phyloP scores from a whole-genome alignment of 495 filamentous ascomycete species.

The Penicillium bialowiezense region DNA sequence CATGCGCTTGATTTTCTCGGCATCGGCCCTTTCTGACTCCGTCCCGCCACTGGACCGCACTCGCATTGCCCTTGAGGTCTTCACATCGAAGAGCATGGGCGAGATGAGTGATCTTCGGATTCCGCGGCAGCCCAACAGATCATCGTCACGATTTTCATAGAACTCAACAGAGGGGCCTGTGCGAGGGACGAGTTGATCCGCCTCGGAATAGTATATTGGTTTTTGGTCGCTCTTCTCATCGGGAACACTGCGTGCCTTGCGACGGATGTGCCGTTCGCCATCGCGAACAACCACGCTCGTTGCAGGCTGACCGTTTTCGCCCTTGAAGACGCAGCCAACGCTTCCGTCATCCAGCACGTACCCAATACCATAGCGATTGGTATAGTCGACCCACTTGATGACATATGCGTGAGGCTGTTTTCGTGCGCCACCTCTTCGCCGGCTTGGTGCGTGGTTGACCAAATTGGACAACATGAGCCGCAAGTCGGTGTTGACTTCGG shows the following conservation, averaged over 20 bases:
- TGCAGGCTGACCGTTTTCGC: constrained; percentile 56
- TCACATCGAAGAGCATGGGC: constrained; percentile 54
- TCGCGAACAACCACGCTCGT: constrained; percentile 68
- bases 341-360: constrained; percentile 84
- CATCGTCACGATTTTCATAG: constrained; percentile 68
- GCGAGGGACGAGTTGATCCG: constrained; percentile 65
- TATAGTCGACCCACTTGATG: constrained; percentile 94
- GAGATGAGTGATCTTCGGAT: constrained; percentile 61
- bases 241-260: constrained; percentile 52
- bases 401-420: constrained; percentile 52
- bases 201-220: constrained; percentile 53
- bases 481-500: constrained; percentile 40
- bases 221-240: constrained; percentile 45
- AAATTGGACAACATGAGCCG: constrained; percentile 44
- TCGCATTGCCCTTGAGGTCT: constrained; percentile 34
- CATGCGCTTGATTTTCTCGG: constrained; percentile 68
- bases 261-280: constrained; percentile 48
- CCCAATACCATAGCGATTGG: constrained; percentile 83
- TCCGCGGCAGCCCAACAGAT: constrained; percentile 43
- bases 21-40: constrained; percentile 55
- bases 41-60: constrained; percentile 49
- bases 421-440: constrained; percentile 30
- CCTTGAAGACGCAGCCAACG: constrained; percentile 77
- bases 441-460: constrained; percentile 31
- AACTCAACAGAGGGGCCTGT: constrained; percentile 67